These are phyloP conservation scores for Kondoa subrosea DNA, from an alignment of 768 basidiomycete genomes.

Conservation along the genomic window DNA sequence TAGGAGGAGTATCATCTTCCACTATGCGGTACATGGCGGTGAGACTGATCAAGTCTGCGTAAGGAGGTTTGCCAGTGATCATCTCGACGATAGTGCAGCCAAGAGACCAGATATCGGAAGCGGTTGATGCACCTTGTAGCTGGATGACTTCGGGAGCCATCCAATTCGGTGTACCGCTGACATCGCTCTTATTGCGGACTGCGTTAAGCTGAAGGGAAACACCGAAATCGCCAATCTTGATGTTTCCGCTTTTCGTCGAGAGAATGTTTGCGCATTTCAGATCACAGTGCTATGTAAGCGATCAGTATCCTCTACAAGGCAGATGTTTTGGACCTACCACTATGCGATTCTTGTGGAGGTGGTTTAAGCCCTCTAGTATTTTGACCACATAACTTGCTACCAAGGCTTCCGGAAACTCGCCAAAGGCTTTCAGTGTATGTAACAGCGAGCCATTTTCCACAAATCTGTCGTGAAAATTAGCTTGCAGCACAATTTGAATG, in stretches of 20 bases:
- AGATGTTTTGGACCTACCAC: background rate
- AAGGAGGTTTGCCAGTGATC: conserved; percentile 79
- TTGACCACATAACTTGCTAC: conserved; percentile 88
- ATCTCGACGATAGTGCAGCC: conserved; percentile 90
- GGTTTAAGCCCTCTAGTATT: conserved; percentile 87
- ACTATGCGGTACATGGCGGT: conserved; percentile 90
- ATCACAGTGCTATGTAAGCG: conserved; percentile 59
- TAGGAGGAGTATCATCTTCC: conserved; percentile 71
- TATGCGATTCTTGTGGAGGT: conserved; percentile 47
- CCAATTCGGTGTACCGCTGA: conserved; percentile 84
- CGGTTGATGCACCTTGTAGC: conserved; percentile 78
- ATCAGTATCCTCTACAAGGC: conserved; percentile 3
- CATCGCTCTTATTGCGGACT: conserved; percentile 45
- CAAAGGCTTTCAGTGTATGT: conserved; percentile 82
- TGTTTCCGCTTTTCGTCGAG: conserved; percentile 93
- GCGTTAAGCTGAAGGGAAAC: conserved; percentile 89
- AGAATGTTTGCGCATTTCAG: conserved; percentile 97
- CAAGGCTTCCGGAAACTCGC: conserved; percentile 76
- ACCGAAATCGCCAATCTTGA: conserved; percentile 93
- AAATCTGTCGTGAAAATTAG: conserved; percentile 42
- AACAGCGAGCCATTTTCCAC: conserved; percentile 92
- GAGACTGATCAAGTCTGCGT: conserved; percentile 49
- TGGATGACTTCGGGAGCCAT: conserved; percentile 98
- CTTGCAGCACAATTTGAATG: background rate
- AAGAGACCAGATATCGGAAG: conserved; percentile 89